Base-by-base conservation (phyloP, 2,329 filamentous ascomycete genomes). In the Parastagonospora nodorum region DNA sequence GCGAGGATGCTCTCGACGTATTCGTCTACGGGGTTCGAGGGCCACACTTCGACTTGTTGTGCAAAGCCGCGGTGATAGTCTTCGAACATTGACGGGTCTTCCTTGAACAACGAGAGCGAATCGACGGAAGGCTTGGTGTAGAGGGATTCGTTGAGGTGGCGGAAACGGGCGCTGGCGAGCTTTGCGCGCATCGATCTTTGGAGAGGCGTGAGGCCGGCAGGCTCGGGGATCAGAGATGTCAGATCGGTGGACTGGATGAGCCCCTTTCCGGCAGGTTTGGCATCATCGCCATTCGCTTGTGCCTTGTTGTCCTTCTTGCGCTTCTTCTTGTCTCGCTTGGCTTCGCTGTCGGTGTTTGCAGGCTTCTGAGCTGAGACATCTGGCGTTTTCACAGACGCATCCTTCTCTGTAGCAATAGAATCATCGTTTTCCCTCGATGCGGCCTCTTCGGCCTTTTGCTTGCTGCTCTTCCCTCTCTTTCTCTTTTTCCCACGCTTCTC, bases 11-110 rank as follows among this genome's bases (percentile, higher is more conserved):
- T 82, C 27, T 77, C 71, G 58, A 97, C 87, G 77, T 96, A 97
- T 50, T 84, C 85, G 72, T 97, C 90, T 40, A 99, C 91, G 0
- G 94, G 94, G 75, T 99, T 99, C 69, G 93, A 90, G 7, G 94
- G 94, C 94, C 94, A 99, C 2, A 92, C 89, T 68, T 90, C 88
- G 51, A 97, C 94, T 77, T 99, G 94, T 45, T 92, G 89, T 1
- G 92, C 88, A 81, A 99, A 99, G 30, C 94, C 94, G 54, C 92
- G 88, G 77, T 99, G 94, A 75, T 99, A 99, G 76, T 97, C 92
- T 61, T 85, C 82, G 77, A 97, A 99, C 82, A 97, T 92, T 69
- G 96, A 90, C 0, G 94, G 94, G 42, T 90, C 90, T 30, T 88
- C 81, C 44, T 84, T 80, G 78, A 99, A 97, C 19, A 97, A 85